A percentile compares a stretch with the other conserved stretches of the same genome.
Evolutionary conservation across 371 early-diverging fungal genomes (phyloP).

Genomic region (Funneliformis caledonium): DNA sequence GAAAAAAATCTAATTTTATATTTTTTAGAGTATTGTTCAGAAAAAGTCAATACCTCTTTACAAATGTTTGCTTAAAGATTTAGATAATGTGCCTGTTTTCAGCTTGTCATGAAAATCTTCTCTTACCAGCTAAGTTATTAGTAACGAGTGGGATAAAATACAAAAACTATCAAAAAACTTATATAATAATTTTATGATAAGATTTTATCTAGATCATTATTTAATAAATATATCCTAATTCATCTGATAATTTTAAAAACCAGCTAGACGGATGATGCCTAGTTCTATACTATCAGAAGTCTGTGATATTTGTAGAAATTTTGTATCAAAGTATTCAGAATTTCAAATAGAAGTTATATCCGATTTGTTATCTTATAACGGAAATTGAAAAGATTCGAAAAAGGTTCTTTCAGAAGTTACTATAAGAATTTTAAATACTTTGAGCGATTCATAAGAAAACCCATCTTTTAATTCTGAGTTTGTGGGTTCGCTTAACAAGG

Average conservation of each 20-base stretch:
- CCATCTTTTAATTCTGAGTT: background rate
- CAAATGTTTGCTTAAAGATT: constrained; percentile 1
- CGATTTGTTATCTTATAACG: background rate
- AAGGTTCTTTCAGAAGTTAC: constrained; percentile 4
- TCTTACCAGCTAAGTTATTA: constrained; percentile 2
- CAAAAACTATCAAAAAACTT: background rate
- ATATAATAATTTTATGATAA: constrained; percentile 15
- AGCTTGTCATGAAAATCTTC: background rate
- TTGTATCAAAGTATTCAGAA: no score
- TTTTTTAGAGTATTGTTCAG: background rate
- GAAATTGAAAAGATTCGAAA: constrained; percentile 8
- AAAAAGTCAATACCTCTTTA: background rate
- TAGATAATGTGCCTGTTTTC: background rate
- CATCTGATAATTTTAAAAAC: background rate
- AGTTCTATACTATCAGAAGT: background rate
- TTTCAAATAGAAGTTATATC: no score
- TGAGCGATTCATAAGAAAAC: background rate
- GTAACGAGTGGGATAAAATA: constrained; percentile 2
- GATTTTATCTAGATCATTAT: background rate
- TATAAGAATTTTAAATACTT: constrained; percentile 1
- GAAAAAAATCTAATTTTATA: no score
- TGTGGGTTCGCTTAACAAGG: background rate
- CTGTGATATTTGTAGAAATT: no score
- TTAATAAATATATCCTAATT: background rate
- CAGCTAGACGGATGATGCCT: background rate